phyloP scores from a whole-genome alignment of 805 yeast genomes.

The Saccharomyces jurei region DNA sequence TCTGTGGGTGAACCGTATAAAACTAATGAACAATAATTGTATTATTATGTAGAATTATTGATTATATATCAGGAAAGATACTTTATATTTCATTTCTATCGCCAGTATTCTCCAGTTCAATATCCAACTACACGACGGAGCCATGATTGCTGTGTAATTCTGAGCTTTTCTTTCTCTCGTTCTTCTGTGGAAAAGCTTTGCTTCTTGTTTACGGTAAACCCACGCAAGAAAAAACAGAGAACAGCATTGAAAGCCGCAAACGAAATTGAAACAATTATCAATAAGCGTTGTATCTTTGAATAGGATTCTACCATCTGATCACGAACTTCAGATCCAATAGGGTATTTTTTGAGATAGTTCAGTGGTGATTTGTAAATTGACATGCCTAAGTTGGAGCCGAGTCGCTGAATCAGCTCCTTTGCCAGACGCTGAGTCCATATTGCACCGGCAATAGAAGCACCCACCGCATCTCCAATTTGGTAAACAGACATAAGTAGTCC shows the following conservation, averaged over 20 bases:
- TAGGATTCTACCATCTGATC: not conserved
- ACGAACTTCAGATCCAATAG: not conserved
- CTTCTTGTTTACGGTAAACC: not conserved
- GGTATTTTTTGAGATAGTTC: not conserved
- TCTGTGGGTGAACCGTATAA: no score
- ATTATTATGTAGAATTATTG: no score
- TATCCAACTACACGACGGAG: not conserved
- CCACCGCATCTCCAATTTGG: constrained; percentile 53
- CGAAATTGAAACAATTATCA: not conserved
- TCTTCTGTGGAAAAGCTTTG: not conserved
- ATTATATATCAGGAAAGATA: not conserved
- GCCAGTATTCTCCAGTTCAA: not conserved
- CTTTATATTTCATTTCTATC: not conserved
- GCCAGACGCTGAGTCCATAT: constrained; percentile 41
- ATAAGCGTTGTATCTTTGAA: not conserved
- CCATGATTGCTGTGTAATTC: not conserved
- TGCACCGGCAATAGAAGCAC: constrained; percentile 55
- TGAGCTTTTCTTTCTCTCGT: not conserved
- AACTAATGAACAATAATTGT: no score
- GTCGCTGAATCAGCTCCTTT: not conserved
- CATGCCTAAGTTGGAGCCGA: not conserved
- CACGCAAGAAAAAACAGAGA: not conserved
- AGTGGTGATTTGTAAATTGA: not conserved
- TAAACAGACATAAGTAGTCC: constrained; percentile 47
- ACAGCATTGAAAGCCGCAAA: not conserved